Conservation (phyloP, 2,329 filamentous ascomycete species). For the Fusarium sp. region DNA sequence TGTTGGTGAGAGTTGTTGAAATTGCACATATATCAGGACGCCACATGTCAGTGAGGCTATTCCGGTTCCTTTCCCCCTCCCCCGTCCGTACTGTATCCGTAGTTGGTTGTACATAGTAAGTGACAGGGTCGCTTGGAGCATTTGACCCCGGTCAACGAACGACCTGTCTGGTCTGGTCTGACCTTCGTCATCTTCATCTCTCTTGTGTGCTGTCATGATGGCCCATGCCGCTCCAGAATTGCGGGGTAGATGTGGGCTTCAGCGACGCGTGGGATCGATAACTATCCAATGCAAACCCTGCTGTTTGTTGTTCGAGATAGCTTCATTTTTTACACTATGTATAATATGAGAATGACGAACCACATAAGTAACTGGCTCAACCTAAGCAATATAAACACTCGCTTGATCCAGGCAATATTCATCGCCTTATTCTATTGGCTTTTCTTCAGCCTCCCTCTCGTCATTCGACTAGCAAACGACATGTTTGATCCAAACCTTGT, state of each 20-base stretch:
- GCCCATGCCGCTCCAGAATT: conserved; percentile 32
- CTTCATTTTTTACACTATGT: conserved; percentile 14
- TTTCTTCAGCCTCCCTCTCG: conserved; percentile 1
- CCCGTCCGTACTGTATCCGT: neutral
- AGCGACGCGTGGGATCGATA: conserved; percentile 9
- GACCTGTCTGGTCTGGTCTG: neutral
- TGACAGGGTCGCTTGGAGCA: neutral
- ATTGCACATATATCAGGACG: neutral
- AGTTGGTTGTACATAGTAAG: neutral
- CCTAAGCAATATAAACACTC: neutral
- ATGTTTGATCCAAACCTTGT: neutral
- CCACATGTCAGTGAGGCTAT: neutral
- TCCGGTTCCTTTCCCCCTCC: neutral
- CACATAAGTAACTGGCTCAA: neutral
- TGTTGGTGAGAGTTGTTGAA: neutral
- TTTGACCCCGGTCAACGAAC: conserved; percentile 7
- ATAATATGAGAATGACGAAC: conserved; percentile 4
- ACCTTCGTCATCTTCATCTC: conserved; percentile 13
- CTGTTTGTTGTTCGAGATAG: conserved; percentile 23
- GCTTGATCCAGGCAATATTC: neutral
- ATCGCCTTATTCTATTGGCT: neutral
- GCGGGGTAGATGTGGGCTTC: conserved; percentile 33
- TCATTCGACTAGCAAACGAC: conserved; percentile 36
- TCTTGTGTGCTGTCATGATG: conserved; percentile 25
- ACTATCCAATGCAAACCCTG: neutral